Conservation (phyloP, 2,329 filamentous ascomycete genomes). For the Ceratocystis alfenasii region DNA sequence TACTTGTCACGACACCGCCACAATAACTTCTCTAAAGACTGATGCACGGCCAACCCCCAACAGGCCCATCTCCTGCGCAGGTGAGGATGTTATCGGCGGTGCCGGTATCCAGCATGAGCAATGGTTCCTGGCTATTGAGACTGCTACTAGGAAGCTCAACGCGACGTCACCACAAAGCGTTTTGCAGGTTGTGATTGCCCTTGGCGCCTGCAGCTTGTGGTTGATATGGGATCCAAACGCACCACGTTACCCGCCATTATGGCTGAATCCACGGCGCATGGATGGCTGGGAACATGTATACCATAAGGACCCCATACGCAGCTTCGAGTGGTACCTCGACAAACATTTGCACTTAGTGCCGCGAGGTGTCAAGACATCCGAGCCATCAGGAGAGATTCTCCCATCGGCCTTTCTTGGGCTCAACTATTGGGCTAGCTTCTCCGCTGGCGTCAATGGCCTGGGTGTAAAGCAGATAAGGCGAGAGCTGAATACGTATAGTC, state of each 20-base stretch:
- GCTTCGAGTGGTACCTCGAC: slow-evolving; percentile 9
- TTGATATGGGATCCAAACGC: slow-evolving; percentile 1
- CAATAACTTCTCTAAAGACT: neutral
- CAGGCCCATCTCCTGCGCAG: neutral
- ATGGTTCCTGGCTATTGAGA: neutral
- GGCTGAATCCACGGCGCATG: slow-evolving; percentile 4
- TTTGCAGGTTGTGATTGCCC: slow-evolving; percentile 1
- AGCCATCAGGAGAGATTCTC: slow-evolving; percentile 6
- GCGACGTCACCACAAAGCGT: neutral
- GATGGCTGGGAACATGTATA: neutral
- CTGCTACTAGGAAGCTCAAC: neutral
- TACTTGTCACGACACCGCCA: neutral
- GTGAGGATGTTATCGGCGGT: neutral
- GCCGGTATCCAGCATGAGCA: neutral
- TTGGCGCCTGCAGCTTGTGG: slow-evolving; percentile 7
- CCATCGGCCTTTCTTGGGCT: slow-evolving; percentile 3
- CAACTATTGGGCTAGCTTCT: neutral
- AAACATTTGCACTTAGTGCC: slow-evolving; percentile 4
- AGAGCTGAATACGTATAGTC: neutral
- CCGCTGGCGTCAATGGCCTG: neutral
- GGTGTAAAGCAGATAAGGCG: neutral
- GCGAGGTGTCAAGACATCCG: neutral
- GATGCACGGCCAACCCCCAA: neutral
- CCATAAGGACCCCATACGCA: neutral
- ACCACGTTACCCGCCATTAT: neutral